These are phyloP conservation scores for Ceratocystis alfenasii DNA, from an alignment of 2,329 filamentous ascomycete species.

Conservation along the genomic window DNA sequence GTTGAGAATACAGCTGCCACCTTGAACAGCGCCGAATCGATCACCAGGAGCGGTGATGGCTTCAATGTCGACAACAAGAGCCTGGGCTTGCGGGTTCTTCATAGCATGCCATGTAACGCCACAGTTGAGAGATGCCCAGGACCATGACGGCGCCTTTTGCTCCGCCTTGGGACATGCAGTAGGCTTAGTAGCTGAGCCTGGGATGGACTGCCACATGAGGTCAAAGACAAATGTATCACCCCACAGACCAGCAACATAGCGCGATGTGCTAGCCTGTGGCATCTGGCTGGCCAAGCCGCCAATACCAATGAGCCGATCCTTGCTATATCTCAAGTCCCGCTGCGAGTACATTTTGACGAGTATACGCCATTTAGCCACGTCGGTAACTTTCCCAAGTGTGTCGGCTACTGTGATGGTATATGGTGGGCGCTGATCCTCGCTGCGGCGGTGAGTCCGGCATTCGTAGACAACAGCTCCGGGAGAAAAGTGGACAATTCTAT, in stretches of 20 bases:
- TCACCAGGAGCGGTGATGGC: slow-evolving; percentile 13
- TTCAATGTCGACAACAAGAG: slow-evolving; percentile 21
- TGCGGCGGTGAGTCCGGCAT: slow-evolving; percentile 26
- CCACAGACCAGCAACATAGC: slow-evolving; percentile 29
- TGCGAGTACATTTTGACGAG: slow-evolving; percentile 27
- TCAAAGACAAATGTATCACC: slow-evolving; percentile 21
- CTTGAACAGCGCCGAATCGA: slow-evolving; percentile 17
- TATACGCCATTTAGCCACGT: slow-evolving; percentile 26
- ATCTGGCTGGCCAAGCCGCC: slow-evolving; percentile 27
- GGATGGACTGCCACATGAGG: slow-evolving; percentile 21
- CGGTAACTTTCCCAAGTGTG: slow-evolving; percentile 20
- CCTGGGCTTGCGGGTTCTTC: slow-evolving; percentile 22
- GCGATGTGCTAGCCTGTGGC: slow-evolving; percentile 23
- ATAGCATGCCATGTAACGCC: slow-evolving; percentile 22
- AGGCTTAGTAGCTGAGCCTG: slow-evolving; percentile 16
- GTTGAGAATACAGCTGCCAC: slow-evolving; percentile 21
- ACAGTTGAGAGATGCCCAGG: slow-evolving; percentile 20
- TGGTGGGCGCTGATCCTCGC: slow-evolving; percentile 15
- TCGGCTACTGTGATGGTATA: slow-evolving; percentile 25
- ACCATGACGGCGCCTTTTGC: slow-evolving; percentile 21
- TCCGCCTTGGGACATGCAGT: slow-evolving; percentile 16
- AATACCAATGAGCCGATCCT: slow-evolving; percentile 28
- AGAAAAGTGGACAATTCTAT: slow-evolving; percentile 13
- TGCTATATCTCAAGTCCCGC: slow-evolving; percentile 23
- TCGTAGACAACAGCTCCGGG: slow-evolving; percentile 24